phyloP scores from a whole-genome alignment of 148 eudicot genomes.

The Pouteria glomerata region DNA sequence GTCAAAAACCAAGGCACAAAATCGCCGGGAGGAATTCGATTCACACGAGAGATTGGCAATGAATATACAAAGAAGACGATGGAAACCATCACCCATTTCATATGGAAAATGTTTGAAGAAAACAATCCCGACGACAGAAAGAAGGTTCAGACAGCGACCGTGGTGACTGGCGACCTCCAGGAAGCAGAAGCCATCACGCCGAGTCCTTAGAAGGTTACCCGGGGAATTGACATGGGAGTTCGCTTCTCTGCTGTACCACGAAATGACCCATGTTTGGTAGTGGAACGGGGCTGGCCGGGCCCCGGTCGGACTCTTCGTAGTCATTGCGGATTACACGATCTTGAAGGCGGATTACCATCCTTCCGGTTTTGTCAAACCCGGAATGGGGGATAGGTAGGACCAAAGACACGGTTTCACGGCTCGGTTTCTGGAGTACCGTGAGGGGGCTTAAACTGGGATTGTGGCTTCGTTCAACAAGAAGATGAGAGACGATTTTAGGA shows the following conservation, averaged over 20 bases:
- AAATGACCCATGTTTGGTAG: too few relatives aligned
- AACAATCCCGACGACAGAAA: not conserved
- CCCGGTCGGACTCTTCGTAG: conserved; percentile 17
- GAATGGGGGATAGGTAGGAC: conserved; percentile 4
- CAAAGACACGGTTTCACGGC: conserved; percentile 12
- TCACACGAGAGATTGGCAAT: not conserved
- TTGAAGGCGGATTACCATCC: conserved; percentile 1
- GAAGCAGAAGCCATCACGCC: not conserved
- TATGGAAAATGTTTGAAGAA: not conserved
- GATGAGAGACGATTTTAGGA: conserved; percentile 13
- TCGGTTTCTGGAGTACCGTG: conserved; percentile 5
- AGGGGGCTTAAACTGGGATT: conserved; percentile 3
- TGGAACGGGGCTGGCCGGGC: conserved; percentile 19
- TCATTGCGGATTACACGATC: conserved; percentile 10
- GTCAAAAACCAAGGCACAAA: not conserved
- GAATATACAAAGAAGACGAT: not conserved
- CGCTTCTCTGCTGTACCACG: not conserved
- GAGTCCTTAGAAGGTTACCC: conserved; percentile 2
- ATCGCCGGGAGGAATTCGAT: not conserved
- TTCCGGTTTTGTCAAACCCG: not conserved
- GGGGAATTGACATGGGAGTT: conserved; percentile 10
- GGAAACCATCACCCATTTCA: not conserved
- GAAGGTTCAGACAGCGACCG: not conserved
- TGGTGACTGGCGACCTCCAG: not conserved
- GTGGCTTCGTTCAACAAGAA: conserved; percentile 10